These are phyloP conservation scores for Lentinula novae-zelandiae DNA, from an alignment of 1,284 basidiomycete genomes.

Conservation along the genomic window DNA sequence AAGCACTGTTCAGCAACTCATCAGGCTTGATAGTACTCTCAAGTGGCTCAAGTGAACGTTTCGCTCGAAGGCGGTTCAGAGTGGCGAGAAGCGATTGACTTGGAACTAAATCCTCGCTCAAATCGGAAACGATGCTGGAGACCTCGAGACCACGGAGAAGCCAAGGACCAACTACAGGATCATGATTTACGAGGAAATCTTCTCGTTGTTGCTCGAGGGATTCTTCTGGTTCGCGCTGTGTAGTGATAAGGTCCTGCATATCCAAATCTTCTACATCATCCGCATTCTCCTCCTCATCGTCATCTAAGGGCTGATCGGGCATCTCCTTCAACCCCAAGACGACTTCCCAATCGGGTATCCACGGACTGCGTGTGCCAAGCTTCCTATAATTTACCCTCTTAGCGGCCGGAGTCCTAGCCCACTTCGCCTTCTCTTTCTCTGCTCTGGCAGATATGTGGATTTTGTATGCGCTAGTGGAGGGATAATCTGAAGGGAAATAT, in stretches of 20 bases:
- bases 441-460: conserved; percentile 45
- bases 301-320: not conserved
- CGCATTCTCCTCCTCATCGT: conserved; percentile 25
- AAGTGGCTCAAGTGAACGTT: conserved; percentile 45
- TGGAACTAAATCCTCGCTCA: conserved; percentile 37
- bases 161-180: conserved; percentile 45
- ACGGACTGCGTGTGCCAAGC: conserved; percentile 67
- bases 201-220: conserved; percentile 12
- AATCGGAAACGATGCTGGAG: conserved; percentile 39
- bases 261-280: not conserved
- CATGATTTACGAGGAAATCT: conserved; percentile 10
- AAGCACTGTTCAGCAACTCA: conserved; percentile 50
- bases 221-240: conserved; percentile 44
- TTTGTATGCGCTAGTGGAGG: conserved; percentile 51
- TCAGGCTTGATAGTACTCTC: conserved; percentile 29
- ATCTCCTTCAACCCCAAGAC: conserved; percentile 49
- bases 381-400: conserved; percentile 75
- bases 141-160: conserved; percentile 57
- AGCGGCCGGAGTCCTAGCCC: conserved; percentile 80
- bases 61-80: conserved; percentile 57
- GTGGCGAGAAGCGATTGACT: conserved; percentile 43
- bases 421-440: conserved; percentile 52
- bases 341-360: conserved; percentile 70
- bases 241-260: conserved; percentile 34
- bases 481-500: conserved; percentile 83